phyloP scores from a whole-genome alignment of 2,329 filamentous ascomycete species.

The Cadophora luteo-olivacea region DNA sequence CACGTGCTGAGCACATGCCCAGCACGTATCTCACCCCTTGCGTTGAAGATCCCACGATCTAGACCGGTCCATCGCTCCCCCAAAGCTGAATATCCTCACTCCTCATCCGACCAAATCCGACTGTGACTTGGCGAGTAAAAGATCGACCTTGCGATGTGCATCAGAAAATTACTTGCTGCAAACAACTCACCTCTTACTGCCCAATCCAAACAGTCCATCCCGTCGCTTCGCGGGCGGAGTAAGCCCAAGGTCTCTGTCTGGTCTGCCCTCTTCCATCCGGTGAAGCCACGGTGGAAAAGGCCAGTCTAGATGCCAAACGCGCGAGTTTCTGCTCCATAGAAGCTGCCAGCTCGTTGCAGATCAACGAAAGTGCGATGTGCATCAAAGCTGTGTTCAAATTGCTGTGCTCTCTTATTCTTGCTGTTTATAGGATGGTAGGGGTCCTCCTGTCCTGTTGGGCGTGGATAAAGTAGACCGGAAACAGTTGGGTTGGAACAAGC shows the following conservation, averaged over 20 bases:
- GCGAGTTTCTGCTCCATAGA: slow-evolving; percentile 3
- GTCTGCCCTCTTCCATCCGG: background rate
- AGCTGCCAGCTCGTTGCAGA: slow-evolving; percentile 15
- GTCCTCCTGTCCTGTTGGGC: background rate
- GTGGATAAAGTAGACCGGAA: background rate
- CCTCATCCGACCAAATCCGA: background rate
- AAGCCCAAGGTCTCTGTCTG: slow-evolving; percentile 3
- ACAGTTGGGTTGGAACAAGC: background rate
- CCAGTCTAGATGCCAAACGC: slow-evolving; percentile 2
- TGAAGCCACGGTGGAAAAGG: slow-evolving; percentile 12
- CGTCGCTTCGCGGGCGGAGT: background rate
- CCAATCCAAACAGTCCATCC: background rate
- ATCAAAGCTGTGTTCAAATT: slow-evolving; percentile 11
- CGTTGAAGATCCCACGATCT: slow-evolving; percentile 5
- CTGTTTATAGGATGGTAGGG: background rate
- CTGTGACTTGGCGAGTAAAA: slow-evolving; percentile 15
- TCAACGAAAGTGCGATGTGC: slow-evolving; percentile 22
- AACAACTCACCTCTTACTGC: background rate
- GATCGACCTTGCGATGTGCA: slow-evolving; percentile 18
- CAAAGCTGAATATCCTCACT: slow-evolving; percentile 16
- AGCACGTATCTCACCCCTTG: slow-evolving; percentile 6
- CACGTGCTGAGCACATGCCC: background rate
- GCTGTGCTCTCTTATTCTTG: slow-evolving; percentile 1
- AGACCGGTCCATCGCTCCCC: slow-evolving; percentile 6
- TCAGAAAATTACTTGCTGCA: background rate